Conservation (phyloP, 2,329 filamentous ascomycete species). For the Didymella pomorum region DNA sequence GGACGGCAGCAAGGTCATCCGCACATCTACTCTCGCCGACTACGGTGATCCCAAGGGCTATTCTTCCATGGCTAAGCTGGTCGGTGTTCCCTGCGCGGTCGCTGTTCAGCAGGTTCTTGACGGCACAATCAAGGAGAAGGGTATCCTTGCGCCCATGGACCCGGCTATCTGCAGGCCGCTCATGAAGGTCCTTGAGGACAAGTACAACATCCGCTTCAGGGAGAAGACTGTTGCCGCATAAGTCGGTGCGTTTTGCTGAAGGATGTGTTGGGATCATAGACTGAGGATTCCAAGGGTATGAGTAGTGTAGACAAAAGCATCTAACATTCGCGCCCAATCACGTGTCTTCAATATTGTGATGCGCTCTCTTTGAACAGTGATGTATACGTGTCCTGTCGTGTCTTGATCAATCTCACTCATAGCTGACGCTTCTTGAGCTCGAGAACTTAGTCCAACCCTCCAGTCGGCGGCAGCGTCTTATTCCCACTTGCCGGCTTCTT, state of each 20-base stretch:
- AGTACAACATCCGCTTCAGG: slow-evolving; percentile 76
- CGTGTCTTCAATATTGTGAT: background rate
- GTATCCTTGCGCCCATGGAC: slow-evolving; percentile 79
- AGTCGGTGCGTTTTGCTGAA: background rate
- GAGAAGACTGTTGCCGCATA: slow-evolving; percentile 66
- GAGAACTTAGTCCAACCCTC: slow-evolving; percentile 43
- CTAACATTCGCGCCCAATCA: slow-evolving; percentile 6
- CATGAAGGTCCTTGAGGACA: slow-evolving; percentile 79
- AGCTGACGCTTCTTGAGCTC: background rate
- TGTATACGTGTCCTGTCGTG: background rate
- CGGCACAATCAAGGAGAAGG: slow-evolving; percentile 75
- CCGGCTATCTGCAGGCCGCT: slow-evolving; percentile 75
- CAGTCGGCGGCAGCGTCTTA: slow-evolving; percentile 37
- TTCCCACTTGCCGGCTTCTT: slow-evolving; percentile 58
- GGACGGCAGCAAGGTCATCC: slow-evolving; percentile 78
- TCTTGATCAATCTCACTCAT: background rate
- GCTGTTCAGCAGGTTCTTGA: slow-evolving; percentile 80
- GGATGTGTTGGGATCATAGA: slow-evolving; percentile 13
- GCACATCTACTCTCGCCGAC: slow-evolving; percentile 81
- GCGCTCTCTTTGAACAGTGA: background rate
- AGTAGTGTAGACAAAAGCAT: slow-evolving; percentile 32
- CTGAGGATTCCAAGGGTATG: slow-evolving; percentile 14
- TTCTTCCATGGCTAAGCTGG: slow-evolving; percentile 82
- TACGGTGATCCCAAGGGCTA: slow-evolving; percentile 83
- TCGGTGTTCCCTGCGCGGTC: slow-evolving; percentile 77